These are phyloP conservation scores for Nigrospora osmanthi DNA, from an alignment of 2,329 filamentous ascomycete genomes.

Conservation along the genomic window DNA sequence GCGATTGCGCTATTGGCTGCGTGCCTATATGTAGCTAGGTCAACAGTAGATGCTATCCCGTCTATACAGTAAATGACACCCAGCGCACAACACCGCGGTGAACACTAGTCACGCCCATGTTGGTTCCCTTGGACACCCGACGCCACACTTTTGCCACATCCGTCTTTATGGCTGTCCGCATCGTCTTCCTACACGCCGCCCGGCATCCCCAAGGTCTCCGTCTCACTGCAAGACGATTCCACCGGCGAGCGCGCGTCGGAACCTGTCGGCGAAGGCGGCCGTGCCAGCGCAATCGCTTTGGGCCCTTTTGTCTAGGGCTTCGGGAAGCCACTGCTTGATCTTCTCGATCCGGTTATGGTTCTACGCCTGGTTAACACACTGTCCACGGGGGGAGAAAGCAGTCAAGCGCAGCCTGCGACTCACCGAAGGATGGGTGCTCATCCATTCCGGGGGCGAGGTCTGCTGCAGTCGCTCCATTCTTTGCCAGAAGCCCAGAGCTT, in stretches of 20 bases:
- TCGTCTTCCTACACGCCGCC: too few relatives aligned
- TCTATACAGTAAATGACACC: too few relatives aligned
- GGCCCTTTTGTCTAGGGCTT: constrained; percentile 44
- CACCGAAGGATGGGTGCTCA: constrained; percentile 71
- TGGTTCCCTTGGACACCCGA: too few relatives aligned
- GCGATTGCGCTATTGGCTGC: too few relatives aligned
- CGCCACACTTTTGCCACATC: too few relatives aligned
- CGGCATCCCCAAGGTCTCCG: too few relatives aligned
- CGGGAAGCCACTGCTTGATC: constrained; percentile 55
- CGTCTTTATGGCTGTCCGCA: too few relatives aligned
- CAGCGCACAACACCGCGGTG: too few relatives aligned
- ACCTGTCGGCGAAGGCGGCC: constrained; percentile 42
- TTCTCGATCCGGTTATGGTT: constrained; percentile 57
- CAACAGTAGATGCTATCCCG: too few relatives aligned
- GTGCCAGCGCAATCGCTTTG: constrained; percentile 48
- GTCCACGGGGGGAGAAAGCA: background rate
- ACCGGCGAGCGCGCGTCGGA: constrained; percentile 36
- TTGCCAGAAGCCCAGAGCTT: constrained; percentile 59
- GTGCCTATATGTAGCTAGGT: too few relatives aligned
- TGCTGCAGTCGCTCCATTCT: constrained; percentile 51
- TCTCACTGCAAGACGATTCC: too few relatives aligned
- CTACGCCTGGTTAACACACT: constrained; percentile 18
- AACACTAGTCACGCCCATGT: too few relatives aligned
- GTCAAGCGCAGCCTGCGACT: constrained; percentile 14
- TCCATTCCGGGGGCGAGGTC: constrained; percentile 55